These are phyloP conservation scores for Xylaria sp. DNA, from an alignment of 2,329 filamentous ascomycete species.

Conservation along the genomic window DNA sequence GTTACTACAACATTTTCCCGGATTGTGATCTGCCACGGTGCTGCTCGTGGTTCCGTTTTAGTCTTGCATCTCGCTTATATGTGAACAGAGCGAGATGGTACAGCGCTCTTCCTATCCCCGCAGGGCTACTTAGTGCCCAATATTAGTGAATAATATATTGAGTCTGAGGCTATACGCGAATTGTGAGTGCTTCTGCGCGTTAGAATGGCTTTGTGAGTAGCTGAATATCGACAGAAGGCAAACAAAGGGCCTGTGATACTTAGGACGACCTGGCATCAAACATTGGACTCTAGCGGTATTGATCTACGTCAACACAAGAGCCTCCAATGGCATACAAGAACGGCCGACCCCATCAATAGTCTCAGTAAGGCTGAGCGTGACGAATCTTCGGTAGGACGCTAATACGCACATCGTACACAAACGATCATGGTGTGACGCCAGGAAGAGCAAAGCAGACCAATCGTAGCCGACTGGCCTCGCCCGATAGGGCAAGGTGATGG, in stretches of 20 bases:
- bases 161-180: background rate
- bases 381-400: background rate
- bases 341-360: constrained; percentile 12
- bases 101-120: background rate
- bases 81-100: background rate
- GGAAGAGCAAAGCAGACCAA: constrained; percentile 11
- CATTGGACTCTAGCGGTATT: background rate
- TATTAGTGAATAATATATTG: background rate
- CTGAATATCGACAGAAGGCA: background rate
- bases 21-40: background rate
- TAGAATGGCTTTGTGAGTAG: background rate
- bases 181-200: background rate
- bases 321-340: constrained; percentile 10
- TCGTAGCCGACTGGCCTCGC: constrained; percentile 4
- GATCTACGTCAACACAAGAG: background rate
- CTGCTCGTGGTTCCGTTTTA: background rate
- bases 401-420: constrained; percentile 13
- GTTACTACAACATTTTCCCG: constrained; percentile 1
- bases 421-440: constrained; percentile 4
- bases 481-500: background rate
- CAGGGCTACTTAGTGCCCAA: no score
- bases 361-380: constrained; percentile 28
- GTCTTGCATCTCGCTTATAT: constrained; percentile 26
- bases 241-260: background rate
- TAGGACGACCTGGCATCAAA: background rate